A percentile compares a stretch with the other conserved stretches of the same genome.
These are phyloP conservation scores for Carex kokanica DNA, from an alignment of 176 grass and related monocot species.

Conservation along the genomic window DNA sequence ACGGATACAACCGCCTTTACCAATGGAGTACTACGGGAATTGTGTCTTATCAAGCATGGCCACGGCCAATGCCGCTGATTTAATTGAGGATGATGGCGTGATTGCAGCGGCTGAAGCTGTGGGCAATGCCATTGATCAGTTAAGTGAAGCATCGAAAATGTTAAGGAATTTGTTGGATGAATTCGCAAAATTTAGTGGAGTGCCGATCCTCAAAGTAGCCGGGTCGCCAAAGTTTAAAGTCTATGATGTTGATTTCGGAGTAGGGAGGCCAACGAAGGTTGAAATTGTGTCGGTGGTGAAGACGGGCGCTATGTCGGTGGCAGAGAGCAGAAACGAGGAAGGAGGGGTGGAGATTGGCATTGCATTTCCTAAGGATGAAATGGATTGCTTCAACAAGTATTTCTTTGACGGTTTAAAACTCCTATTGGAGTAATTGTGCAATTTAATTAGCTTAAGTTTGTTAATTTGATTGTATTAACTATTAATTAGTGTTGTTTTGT, in stretches of 20 bases:
- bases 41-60: slow-evolving; percentile 32
- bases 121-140: slow-evolving; percentile 21
- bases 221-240: slow-evolving; percentile 44
- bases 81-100: neutral
- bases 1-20: slow-evolving; percentile 33
- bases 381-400: slow-evolving; percentile 26
- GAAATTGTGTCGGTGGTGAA: slow-evolving; percentile 35
- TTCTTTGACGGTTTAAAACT: slow-evolving; percentile 11
- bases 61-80: neutral
- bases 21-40: slow-evolving; percentile 48
- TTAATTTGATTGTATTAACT: neutral
- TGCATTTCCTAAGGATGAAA: slow-evolving; percentile 26
- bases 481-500: neutral
- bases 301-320: slow-evolving; percentile 33
- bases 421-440: neutral
- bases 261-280: slow-evolving; percentile 40
- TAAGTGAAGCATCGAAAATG: neutral
- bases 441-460: neutral
- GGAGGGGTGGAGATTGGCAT: slow-evolving; percentile 50
- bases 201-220: slow-evolving; percentile 4
- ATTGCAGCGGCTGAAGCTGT: slow-evolving; percentile 22
- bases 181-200: too few relatives aligned
- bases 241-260: slow-evolving; percentile 48
- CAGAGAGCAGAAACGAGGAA: slow-evolving; percentile 9
- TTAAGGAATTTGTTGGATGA: neutral